phyloP scores from a whole-genome alignment of 257 asterid genomes.

The Jacaranda mimosifolia region DNA sequence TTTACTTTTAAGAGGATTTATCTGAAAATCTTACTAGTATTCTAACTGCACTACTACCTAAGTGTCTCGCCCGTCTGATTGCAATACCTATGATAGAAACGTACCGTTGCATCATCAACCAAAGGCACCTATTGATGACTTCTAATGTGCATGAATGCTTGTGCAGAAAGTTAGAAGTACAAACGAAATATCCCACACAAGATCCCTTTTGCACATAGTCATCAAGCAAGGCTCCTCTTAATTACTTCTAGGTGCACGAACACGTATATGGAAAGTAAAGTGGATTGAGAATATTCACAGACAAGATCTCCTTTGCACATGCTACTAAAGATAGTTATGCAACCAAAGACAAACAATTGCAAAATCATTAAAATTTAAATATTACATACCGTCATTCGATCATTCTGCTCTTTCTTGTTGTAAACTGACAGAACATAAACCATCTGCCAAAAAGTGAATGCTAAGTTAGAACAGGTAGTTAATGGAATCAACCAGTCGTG shows the following conservation, averaged over 20 bases:
- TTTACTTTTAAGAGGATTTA: conserved; percentile 20
- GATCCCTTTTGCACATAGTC: too few relatives aligned
- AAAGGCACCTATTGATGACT: conserved; percentile 17
- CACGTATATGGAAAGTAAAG: neutral
- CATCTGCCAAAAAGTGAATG: conserved; percentile 62
- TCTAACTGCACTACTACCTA: conserved; percentile 24
- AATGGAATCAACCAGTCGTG: too few relatives aligned
- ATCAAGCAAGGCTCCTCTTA: conserved; percentile 15
- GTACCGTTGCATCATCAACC: conserved; percentile 23
- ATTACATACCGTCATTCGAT: conserved; percentile 69
- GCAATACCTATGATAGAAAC: neutral
- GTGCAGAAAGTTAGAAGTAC: conserved; percentile 8
- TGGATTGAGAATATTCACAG: conserved; percentile 1
- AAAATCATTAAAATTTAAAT: conserved; percentile 32
- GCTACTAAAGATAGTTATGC: conserved; percentile 16
- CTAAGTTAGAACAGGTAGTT: too few relatives aligned
- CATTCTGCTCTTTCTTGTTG: conserved; percentile 81
- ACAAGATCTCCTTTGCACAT: conserved; percentile 14
- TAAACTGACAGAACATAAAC: conserved; percentile 87
- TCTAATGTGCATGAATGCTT: neutral
- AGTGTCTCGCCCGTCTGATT: conserved; percentile 21
- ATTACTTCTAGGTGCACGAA: conserved; percentile 19
- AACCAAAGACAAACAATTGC: conserved; percentile 26
- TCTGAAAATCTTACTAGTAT: neutral
- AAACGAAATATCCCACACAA: neutral